Conservation (phyloP, 306 rosid species). For the Quercus wislizeni region DNA sequence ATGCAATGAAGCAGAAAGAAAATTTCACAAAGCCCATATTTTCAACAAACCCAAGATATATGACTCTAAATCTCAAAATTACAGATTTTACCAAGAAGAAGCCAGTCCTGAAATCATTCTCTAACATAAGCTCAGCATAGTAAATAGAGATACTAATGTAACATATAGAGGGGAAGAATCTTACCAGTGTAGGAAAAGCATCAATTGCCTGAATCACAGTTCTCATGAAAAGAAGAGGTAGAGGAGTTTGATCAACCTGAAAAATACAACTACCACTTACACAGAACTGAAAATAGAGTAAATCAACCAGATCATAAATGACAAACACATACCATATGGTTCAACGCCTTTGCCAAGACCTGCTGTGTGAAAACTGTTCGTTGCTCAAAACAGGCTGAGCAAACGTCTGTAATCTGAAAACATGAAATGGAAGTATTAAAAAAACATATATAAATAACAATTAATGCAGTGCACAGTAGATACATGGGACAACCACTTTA, state of each 20-base stretch:
- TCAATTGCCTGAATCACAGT: constrained; percentile 97
- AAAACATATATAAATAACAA: neutral
- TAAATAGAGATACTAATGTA: neutral
- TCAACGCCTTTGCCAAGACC: constrained; percentile 95
- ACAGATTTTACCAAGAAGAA: neutral
- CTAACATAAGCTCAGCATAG: neutral
- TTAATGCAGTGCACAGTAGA: neutral
- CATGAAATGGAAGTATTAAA: constrained; percentile 32
- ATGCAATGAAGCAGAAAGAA: neutral
- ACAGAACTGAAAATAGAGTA: neutral
- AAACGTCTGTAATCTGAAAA: constrained; percentile 88
- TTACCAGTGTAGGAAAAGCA: constrained; percentile 93
- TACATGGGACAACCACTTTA: neutral
- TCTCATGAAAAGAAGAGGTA: constrained; percentile 98
- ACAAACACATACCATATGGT: constrained; percentile 65
- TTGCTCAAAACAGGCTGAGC: constrained; percentile 99
- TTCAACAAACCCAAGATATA: neutral
- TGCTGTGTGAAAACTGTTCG: constrained; percentile 97
- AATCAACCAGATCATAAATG: neutral
- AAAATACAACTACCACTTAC: constrained; percentile 18
- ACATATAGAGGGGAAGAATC: neutral
- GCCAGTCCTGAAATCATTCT: neutral
- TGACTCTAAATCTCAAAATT: neutral
- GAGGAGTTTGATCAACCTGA: constrained; percentile 93
- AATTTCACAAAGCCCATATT: neutral